These are phyloP conservation scores for Lyophyllum atratum DNA, from an alignment of 768 basidiomycete species.

Conservation along the genomic window DNA sequence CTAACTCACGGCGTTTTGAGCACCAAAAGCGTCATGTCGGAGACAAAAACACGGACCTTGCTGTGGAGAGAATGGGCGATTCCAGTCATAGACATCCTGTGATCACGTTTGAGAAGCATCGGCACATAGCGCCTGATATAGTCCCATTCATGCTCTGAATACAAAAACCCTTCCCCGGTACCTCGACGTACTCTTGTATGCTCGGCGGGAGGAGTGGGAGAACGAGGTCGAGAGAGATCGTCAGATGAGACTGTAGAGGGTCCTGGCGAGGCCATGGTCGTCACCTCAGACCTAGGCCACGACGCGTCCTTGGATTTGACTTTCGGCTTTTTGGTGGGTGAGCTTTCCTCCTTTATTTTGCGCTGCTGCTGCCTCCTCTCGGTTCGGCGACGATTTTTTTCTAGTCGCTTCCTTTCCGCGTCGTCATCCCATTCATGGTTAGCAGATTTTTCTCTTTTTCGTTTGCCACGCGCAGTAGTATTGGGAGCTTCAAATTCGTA, in stretches of 20 bases:
- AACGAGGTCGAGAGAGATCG: constrained; percentile 19
- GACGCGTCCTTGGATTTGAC: background rate
- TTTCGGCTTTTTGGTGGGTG: constrained; percentile 1
- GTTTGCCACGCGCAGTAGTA: constrained; percentile 13
- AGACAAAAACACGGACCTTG: constrained; percentile 41
- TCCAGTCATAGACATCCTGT: constrained; percentile 36
- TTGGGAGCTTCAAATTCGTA: constrained; percentile 42
- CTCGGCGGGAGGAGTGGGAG: constrained; percentile 50
- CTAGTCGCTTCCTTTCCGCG: constrained; percentile 11
- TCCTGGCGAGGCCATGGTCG: background rate
- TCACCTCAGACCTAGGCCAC: background rate
- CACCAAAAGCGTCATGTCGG: background rate
- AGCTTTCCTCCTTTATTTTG: constrained; percentile 6
- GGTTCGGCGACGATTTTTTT: constrained; percentile 12
- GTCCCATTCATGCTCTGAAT: constrained; percentile 51
- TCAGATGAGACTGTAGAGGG: background rate
- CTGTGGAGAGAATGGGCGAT: constrained; percentile 40
- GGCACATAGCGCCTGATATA: constrained; percentile 47
- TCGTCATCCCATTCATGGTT: constrained; percentile 5
- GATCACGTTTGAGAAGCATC: constrained; percentile 49
- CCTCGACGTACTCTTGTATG: constrained; percentile 30
- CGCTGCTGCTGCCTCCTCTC: constrained; percentile 14
- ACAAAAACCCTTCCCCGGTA: constrained; percentile 34
- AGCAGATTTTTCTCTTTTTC: constrained; percentile 20
- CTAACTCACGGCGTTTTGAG: constrained; percentile 32